A percentile compares a stretch with the other conserved stretches of the same genome.
phyloP scores from a whole-genome alignment of 306 rosid genomes.

The Pterocarpus santalinus region DNA sequence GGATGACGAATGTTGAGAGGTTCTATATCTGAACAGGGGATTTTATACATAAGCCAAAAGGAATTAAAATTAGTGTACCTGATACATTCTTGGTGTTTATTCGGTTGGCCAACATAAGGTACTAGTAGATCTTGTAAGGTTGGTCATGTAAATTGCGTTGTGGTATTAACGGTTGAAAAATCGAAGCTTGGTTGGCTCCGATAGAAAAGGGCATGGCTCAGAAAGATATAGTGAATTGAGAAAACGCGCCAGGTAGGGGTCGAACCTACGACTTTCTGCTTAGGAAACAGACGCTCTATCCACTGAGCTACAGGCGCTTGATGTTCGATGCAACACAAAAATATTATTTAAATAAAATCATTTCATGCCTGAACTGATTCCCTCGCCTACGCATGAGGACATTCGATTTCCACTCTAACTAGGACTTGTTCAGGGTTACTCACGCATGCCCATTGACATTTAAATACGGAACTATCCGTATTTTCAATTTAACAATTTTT shows the following conservation, averaged over 20 bases:
- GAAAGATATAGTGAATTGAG: too few relatives aligned
- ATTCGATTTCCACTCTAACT: too few relatives aligned
- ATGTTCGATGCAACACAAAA: not conserved
- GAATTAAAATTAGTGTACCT: not conserved
- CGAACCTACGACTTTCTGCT: constrained; percentile 58
- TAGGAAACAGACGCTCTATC: constrained; percentile 56
- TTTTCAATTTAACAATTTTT: too few relatives aligned
- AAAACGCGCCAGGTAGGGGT: constrained; percentile 50
- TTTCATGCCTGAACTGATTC: too few relatives aligned
- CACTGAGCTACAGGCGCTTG: constrained; percentile 55
- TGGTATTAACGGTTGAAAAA: not conserved
- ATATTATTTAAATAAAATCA: too few relatives aligned
- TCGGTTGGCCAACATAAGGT: constrained; percentile 9
- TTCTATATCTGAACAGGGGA: not conserved
- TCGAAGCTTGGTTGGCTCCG: too few relatives aligned
- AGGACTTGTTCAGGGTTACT: too few relatives aligned
- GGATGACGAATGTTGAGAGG: not conserved
- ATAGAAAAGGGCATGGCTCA: not conserved
- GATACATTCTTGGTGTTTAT: not conserved
- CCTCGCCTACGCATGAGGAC: too few relatives aligned
- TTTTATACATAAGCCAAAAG: not conserved
- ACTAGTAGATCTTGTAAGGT: constrained; percentile 45
- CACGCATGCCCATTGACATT: too few relatives aligned
- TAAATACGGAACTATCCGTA: too few relatives aligned
- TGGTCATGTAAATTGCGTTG: constrained; percentile 54